Conservation (phyloP, 164 flowering plant genomes). For the Stephania cephalantha region DNA sequence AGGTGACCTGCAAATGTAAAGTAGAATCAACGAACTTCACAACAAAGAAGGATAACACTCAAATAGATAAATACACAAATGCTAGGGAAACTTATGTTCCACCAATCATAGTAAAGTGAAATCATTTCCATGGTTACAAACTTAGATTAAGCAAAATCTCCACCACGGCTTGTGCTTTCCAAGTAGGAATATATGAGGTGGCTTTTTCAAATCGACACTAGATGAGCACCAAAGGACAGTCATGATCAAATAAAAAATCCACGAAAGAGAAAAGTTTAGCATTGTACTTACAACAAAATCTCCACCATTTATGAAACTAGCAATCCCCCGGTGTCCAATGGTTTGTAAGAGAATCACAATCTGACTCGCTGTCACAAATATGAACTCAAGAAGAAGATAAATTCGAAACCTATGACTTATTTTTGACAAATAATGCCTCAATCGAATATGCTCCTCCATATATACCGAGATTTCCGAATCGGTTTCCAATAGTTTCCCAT, state of each 20-base stretch:
- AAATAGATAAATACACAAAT: neutral
- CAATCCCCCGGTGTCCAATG: conserved; percentile 43
- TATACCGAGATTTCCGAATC: conserved; percentile 45
- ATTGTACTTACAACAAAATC: conserved; percentile 49
- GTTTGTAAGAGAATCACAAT: conserved; percentile 59
- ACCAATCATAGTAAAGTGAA: neutral
- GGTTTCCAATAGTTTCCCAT: conserved; percentile 63
- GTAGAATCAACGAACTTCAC: neutral
- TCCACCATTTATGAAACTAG: conserved; percentile 57
- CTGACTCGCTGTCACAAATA: conserved; percentile 70
- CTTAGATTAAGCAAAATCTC: neutral
- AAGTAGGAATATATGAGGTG: conserved; percentile 1
- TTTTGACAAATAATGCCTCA: conserved; percentile 65
- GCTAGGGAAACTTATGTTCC: neutral
- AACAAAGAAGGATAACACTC: neutral
- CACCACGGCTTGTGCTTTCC: neutral
- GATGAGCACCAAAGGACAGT: neutral
- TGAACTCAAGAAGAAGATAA: conserved; percentile 61
- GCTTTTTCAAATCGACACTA: neutral
- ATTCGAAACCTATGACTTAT: conserved; percentile 93
- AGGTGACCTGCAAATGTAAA: conserved; percentile 37
- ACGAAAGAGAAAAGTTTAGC: neutral
- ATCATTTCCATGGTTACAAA: neutral
- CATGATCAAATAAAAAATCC: neutral
- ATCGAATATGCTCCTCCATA: conserved; percentile 64